These are phyloP conservation scores for Coprinopsis strossmayeri DNA, from an alignment of 768 basidiomycete species.

Conservation along the genomic window DNA sequence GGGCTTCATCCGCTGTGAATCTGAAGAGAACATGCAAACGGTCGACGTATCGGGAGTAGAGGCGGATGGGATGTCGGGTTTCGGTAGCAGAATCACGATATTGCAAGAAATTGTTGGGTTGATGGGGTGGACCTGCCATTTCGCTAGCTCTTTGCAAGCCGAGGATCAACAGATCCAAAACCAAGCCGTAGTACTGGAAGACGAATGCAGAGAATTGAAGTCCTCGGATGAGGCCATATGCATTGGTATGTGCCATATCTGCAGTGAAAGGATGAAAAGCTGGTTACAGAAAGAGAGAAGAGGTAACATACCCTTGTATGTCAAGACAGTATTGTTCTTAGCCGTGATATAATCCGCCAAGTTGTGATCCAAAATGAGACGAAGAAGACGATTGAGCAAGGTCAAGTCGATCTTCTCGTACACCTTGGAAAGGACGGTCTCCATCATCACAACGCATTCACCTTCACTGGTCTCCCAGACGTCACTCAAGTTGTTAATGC, in stretches of 20 bases:
- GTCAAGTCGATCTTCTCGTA: constrained; percentile 99
- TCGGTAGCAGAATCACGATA: constrained; percentile 94
- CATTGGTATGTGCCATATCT: constrained; percentile 97
- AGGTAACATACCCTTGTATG: constrained; percentile 6
- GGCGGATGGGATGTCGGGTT: constrained; percentile 93
- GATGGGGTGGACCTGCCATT: constrained; percentile 96
- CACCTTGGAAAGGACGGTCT: constrained; percentile 94
- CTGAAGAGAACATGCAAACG: constrained; percentile 93
- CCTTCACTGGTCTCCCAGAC: constrained; percentile 99
- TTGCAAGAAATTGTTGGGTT: constrained; percentile 98
- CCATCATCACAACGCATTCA: constrained; percentile 98
- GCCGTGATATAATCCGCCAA: constrained; percentile 98
- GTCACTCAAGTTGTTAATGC: constrained; percentile 97
- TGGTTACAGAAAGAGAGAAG: neutral
- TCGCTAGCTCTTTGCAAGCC: constrained; percentile 98
- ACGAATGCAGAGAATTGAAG: constrained; percentile 98
- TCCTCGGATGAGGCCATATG: constrained; percentile 94
- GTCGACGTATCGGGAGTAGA: constrained; percentile 97
- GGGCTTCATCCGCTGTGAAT: constrained; percentile 94
- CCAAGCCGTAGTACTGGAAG: constrained; percentile 97
- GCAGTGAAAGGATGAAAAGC: constrained; percentile 16
- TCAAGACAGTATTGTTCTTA: constrained; percentile 85
- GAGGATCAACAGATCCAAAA: constrained; percentile 91
- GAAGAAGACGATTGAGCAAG: constrained; percentile 88
- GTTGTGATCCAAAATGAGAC: constrained; percentile 97